A percentile compares a stretch with the other conserved stretches of the same genome.
Evolutionary conservation across 306 rosid genomes (phyloP).

Genomic region (Ziziphus jujuba): DNA sequence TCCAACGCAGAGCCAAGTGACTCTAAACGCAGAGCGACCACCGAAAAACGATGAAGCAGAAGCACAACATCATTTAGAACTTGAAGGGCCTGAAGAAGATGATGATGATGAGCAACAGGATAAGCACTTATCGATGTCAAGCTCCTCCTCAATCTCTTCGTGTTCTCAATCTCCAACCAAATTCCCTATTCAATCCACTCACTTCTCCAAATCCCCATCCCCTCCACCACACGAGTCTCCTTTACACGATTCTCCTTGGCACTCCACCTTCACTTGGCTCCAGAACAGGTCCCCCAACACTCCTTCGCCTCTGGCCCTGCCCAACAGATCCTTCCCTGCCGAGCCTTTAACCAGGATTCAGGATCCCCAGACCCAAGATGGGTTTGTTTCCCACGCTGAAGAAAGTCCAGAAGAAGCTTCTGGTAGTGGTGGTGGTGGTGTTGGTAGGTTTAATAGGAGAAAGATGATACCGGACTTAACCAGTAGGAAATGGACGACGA

Average conservation of each 20-base stretch:
- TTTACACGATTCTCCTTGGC: conserved; percentile 38
- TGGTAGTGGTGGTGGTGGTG: not conserved
- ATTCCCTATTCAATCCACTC: conserved; percentile 10
- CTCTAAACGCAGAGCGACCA: conserved; percentile 6
- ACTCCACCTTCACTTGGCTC: conserved; percentile 38
- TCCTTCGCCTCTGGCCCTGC: conserved; percentile 33
- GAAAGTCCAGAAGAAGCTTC: conserved; percentile 28
- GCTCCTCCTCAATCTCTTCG: conserved; percentile 13
- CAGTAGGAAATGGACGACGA: conserved; percentile 27
- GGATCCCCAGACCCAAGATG: conserved; percentile 47
- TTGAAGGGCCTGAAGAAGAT: not conserved
- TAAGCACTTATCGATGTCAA: conserved; percentile 17
- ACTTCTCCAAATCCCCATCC: conserved; percentile 42
- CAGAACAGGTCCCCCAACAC: conserved; percentile 13
- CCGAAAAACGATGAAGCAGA: conserved; percentile 1
- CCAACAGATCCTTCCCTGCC: conserved; percentile 46
- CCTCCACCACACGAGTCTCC: too few species aligned
- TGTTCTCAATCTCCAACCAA: conserved; percentile 28
- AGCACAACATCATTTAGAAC: not conserved
- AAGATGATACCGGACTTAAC: conserved; percentile 44
- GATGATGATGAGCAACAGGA: conserved; percentile 10
- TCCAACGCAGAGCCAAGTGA: not conserved
- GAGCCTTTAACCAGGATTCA: conserved; percentile 53
- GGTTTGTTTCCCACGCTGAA: conserved; percentile 23
- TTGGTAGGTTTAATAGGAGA: conserved; percentile 35